These are phyloP conservation scores for Akebia trifoliata DNA, from an alignment of 164 flowering plant species.

Conservation along the genomic window DNA sequence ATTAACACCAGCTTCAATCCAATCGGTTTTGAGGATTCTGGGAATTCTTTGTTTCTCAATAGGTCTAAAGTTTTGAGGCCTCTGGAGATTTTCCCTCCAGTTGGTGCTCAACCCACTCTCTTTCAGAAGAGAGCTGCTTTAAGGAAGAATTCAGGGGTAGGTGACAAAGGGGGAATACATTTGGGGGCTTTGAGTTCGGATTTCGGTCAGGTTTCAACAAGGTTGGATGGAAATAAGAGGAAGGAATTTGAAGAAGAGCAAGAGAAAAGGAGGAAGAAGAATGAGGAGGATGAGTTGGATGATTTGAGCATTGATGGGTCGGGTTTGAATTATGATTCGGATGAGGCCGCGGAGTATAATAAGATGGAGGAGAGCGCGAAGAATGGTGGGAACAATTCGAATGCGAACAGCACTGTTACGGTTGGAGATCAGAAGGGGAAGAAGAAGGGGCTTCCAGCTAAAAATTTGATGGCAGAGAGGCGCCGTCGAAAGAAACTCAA, in stretches of 20 bases:
- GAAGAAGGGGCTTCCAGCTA: constrained; percentile 90
- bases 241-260: constrained; percentile 21
- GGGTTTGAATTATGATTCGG: constrained; percentile 77
- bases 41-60: constrained; percentile 24
- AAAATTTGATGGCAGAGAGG: constrained; percentile 95
- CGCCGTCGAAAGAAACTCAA: constrained; percentile 93
- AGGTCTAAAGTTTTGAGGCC: constrained; percentile 52
- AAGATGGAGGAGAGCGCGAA: constrained; percentile 31
- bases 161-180: too few relatives aligned
- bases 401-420: constrained; percentile 50
- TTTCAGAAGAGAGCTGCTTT: constrained; percentile 70
- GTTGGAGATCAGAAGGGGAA: constrained; percentile 81
- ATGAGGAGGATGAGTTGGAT: constrained; percentile 58
- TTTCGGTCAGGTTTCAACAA: constrained; percentile 13
- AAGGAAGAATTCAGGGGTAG: constrained; percentile 38
- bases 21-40: constrained; percentile 27
- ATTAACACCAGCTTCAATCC: constrained; percentile 24
- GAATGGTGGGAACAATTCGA: constrained; percentile 49
- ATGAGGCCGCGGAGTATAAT: constrained; percentile 41
- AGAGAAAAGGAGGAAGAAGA: too few relatives aligned
- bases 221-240: constrained; percentile 19
- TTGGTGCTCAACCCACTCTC: constrained; percentile 61
- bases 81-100: constrained; percentile 46
- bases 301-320: constrained; percentile 59
- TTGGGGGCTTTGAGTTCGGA: too few relatives aligned